These are phyloP conservation scores for Artemisia tridentata DNA, from an alignment of 129 eudicot genomes.

Conservation along the genomic window DNA sequence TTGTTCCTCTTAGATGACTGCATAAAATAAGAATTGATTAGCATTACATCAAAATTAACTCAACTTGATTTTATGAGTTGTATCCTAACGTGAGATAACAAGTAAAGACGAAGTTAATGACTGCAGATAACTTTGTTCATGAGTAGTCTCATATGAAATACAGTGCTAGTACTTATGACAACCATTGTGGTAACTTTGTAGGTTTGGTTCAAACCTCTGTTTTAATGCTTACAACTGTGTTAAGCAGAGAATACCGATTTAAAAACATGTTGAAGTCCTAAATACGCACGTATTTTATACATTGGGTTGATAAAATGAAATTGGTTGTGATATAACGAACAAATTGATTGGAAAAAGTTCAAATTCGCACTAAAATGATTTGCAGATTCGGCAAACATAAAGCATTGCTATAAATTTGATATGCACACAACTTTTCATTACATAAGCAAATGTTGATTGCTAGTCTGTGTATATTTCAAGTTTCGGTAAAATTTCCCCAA, in stretches of 20 bases:
- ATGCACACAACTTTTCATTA: background rate
- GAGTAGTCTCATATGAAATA: too few relatives aligned
- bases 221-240: too few relatives aligned
- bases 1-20: slow-evolving; percentile 51
- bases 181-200: too few relatives aligned
- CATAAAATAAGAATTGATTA: slow-evolving; percentile 14
- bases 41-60: slow-evolving; percentile 5
- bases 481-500: background rate
- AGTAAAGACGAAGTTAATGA: too few relatives aligned
- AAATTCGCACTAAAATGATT: background rate
- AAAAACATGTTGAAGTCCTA: too few relatives aligned
- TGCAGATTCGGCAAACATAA: background rate
- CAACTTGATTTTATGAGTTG: background rate
- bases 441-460: background rate
- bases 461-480: background rate
- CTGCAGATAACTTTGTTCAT: too few relatives aligned
- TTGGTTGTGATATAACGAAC: background rate
- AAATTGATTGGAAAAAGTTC: background rate
- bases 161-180: too few relatives aligned
- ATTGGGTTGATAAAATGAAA: too few relatives aligned
- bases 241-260: too few relatives aligned
- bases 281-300: too few relatives aligned
- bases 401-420: background rate
- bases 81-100: background rate
- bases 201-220: too few relatives aligned